These are phyloP conservation scores for Eucalyptus rudis DNA, from an alignment of 345 rosid genomes.

Conservation along the genomic window DNA sequence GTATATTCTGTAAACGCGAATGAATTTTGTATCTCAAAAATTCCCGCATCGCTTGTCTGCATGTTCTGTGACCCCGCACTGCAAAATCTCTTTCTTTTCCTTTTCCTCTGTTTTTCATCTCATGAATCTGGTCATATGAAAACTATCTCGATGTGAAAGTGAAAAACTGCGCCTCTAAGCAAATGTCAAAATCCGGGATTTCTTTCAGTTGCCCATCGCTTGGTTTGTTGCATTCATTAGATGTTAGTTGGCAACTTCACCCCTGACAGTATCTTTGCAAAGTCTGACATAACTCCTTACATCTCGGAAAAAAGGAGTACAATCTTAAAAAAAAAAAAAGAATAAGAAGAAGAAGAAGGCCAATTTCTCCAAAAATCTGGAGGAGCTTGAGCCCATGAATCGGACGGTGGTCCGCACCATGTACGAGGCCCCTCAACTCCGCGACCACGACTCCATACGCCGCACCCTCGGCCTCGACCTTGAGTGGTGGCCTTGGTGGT, in stretches of 20 bases:
- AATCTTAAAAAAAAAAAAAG: neutral
- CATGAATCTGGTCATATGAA: neutral
- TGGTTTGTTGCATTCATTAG: neutral
- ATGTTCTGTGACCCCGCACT: neutral
- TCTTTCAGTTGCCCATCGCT: neutral
- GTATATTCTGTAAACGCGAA: neutral
- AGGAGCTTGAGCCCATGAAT: neutral
- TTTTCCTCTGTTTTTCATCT: neutral
- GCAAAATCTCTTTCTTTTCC: neutral
- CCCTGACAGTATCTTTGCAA: neutral
- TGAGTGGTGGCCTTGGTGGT: no score
- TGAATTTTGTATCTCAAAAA: no score
- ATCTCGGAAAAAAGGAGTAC: neutral
- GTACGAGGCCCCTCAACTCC: neutral
- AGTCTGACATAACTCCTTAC: neutral
- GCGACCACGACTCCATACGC: neutral
- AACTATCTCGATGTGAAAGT: neutral
- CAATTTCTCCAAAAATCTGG: neutral
- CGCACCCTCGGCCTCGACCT: neutral
- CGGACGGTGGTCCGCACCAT: neutral
- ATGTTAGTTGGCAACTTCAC: neutral
- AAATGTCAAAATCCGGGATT: neutral
- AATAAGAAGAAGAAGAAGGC: neutral
- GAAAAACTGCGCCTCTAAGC: neutral
- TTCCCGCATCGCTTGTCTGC: accelerated